Base-by-base conservation (phyloP, 441 rosid genomes). In the Adansonia madagascariensis region DNA sequence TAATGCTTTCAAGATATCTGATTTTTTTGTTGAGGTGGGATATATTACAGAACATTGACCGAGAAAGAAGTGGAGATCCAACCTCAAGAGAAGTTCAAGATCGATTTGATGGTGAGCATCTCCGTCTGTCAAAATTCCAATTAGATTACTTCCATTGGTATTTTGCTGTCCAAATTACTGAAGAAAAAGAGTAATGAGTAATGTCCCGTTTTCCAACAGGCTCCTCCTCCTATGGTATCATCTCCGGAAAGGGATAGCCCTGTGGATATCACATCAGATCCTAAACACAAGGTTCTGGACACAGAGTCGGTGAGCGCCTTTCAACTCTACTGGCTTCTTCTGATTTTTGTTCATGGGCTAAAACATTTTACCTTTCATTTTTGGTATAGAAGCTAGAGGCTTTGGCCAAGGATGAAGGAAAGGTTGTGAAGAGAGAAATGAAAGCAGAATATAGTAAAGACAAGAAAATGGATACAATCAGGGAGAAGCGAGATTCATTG, bases 61-160 rank as follows among this genome's bases (percentile, higher is more conserved):
- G 55, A 15, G 72, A 46, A 61, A 67, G 78, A 50, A 20, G 57
- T 18, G 73, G 78, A 81, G 52, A 64, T 52, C 76, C 59, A 69
- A 20, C 55, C 53, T 35, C 79, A 81, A 14, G 86, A 76, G 70
- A 84, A 81, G 80, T 82, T 78, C 80, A 62, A 81, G 71, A 83
- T 86, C 66, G 86, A 88, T 83, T 81, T 85, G 72, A 88, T 84
- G 90, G 90, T 88, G 86, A 86, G 86, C 79, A 43, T 75, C 73
- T 75, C n/a, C 31, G 67, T 75, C 22, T 72, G 14, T 59, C 76
- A 59, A 74, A 73, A 59, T 71, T 81, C 75, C 15, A 44, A 50
- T 78, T 24, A 41, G 75, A 59, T 79, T 83, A 75, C 78, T 82
- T 75, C 76, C 35, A 10, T 65, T 18, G 8, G 73, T 71, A 70